These are phyloP conservation scores for Sideroxylon spinosum DNA, from an alignment of 179 eudicot species.

Conservation along the genomic window DNA sequence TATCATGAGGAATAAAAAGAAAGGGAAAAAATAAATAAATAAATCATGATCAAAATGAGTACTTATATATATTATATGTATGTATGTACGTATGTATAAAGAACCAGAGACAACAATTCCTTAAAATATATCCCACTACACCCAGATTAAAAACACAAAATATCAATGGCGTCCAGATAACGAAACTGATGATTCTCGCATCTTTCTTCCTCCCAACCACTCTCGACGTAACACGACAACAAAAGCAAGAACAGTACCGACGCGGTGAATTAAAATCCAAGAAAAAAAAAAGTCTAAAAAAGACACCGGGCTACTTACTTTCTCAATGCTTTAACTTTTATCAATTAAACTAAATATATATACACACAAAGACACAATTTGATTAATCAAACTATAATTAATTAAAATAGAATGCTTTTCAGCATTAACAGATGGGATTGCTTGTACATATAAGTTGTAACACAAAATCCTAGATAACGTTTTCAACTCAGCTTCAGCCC, in stretches of 20 bases:
- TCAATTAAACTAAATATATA: too few species aligned
- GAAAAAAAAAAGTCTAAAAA: background rate
- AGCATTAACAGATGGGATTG: too few species aligned
- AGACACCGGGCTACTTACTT: background rate
- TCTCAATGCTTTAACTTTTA: too few species aligned
- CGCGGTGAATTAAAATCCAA: background rate
- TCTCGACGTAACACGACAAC: background rate
- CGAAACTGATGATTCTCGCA: background rate
- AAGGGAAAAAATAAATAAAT: too few species aligned
- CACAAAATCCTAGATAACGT: background rate
- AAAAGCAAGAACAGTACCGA: background rate
- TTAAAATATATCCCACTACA: background rate
- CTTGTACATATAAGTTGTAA: background rate
- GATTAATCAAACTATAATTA: too few species aligned
- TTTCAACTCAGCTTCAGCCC: background rate
- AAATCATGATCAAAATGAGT: too few species aligned
- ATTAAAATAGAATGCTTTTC: too few species aligned
- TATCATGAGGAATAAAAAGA: too few species aligned
- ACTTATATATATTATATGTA: too few species aligned
- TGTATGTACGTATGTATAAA: background rate
- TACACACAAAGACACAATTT: too few species aligned
- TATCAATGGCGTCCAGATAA: background rate
- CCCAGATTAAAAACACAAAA: background rate
- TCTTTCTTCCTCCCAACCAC: background rate
- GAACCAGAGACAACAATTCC: background rate